Evolutionary conservation across 2,329 filamentous ascomycete genomes (phyloP).

Genomic region (Daldinia sp.): DNA sequence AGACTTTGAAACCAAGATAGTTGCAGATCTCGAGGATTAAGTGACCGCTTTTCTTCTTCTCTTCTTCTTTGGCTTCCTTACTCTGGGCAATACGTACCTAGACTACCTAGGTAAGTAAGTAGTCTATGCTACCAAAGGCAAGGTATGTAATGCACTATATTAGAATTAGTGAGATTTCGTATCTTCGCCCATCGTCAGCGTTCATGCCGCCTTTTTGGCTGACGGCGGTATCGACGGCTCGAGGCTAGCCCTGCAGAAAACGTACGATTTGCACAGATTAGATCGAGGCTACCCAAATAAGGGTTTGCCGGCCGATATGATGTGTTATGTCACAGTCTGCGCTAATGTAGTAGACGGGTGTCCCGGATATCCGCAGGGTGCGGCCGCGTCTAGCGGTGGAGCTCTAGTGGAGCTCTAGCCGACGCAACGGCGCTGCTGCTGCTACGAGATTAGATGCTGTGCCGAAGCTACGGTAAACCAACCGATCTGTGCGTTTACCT

Average conservation of each 20-base stretch:
- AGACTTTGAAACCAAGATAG: constrained; percentile 41
- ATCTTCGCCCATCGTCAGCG: constrained; percentile 18
- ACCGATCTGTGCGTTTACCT: constrained; percentile 12
- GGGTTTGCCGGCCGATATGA: constrained; percentile 32
- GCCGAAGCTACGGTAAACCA: constrained; percentile 35
- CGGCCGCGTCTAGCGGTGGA: constrained; percentile 34
- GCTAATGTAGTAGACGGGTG: constrained; percentile 40
- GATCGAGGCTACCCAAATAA: constrained; percentile 38
- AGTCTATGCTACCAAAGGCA: not conserved
- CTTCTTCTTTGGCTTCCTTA: not conserved
- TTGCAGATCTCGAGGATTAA: constrained; percentile 41
- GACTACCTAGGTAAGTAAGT: not conserved
- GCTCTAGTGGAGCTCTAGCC: constrained; percentile 33
- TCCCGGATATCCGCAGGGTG: constrained; percentile 36
- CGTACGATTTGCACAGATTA: constrained; percentile 42
- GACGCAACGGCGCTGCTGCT: constrained; percentile 28
- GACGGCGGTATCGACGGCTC: constrained; percentile 25
- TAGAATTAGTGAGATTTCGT: not conserved
- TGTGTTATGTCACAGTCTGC: constrained; percentile 34
- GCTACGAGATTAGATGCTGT: constrained; percentile 19
- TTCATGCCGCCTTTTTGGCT: constrained; percentile 18
- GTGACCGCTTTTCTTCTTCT: constrained; percentile 35
- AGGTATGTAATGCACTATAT: not conserved
- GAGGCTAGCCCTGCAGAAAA: constrained; percentile 39
- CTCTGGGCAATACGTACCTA: not conserved